Percentiles rank a stretch among this genome's conserved stretches.
phyloP scores from a whole-genome alignment of 192 early-diverging fungal genomes.

The Podila minutissima region DNA sequence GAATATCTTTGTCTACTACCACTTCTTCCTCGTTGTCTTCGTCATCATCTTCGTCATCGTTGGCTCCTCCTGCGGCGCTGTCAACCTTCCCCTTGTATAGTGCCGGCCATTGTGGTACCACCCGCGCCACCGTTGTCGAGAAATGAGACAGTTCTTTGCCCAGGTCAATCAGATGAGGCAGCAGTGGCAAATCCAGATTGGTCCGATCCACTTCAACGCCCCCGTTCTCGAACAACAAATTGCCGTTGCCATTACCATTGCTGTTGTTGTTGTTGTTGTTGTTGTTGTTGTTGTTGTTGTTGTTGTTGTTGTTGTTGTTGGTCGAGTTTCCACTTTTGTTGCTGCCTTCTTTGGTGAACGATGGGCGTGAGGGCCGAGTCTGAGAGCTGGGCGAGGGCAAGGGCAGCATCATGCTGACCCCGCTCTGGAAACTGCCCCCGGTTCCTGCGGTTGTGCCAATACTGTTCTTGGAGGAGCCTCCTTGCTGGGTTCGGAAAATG shows the following conservation, averaged over 20 bases:
- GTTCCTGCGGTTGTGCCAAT: not conserved
- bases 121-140: conserved; percentile 29
- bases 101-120: conserved; percentile 1
- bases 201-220: conserved; percentile 3
- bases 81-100: not conserved
- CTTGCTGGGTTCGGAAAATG: conserved; percentile 21
- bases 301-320: too few species aligned
- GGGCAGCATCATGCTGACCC: conserved; percentile 1
- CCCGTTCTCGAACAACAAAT: not conserved
- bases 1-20: conserved; percentile 14
- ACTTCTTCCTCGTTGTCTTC: not conserved
- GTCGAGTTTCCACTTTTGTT: too few species aligned
- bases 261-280: too few species aligned
- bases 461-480: conserved; percentile 8
- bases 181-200: conserved; percentile 31
- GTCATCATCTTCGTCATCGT: not conserved
- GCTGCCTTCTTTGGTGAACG: too few species aligned
- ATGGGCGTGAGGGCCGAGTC: not conserved
- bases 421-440: not conserved
- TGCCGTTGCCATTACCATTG: not conserved
- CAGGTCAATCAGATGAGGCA: conserved; percentile 43
- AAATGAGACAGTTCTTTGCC: conserved; percentile 41
- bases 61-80: not conserved
- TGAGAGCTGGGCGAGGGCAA: conserved; percentile 22
- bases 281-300: not conserved